Conservation (phyloP, 306 rosid genomes). For the Purshia tridentata region DNA sequence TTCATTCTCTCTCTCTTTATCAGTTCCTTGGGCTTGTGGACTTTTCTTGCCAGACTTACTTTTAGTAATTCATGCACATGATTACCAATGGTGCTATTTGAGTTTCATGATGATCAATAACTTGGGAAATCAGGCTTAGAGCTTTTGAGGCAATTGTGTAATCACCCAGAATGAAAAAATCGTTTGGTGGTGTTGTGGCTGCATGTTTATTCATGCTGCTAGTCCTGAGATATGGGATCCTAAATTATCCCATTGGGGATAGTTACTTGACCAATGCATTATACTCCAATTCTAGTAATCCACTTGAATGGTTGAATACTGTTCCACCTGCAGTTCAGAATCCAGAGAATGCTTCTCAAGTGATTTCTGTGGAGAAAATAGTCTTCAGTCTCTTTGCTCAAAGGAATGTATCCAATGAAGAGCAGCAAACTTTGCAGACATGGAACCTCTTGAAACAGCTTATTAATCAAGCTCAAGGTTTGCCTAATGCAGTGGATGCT, state of each 20-base stretch:
- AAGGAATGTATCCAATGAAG: conserved; percentile 63
- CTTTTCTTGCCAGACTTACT: neutral
- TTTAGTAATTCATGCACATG: conserved; percentile 7
- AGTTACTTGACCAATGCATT: conserved; percentile 48
- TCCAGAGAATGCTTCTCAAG: conserved; percentile 61
- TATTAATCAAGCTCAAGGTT: conserved; percentile 63
- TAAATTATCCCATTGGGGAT: conserved; percentile 56
- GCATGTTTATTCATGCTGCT: conserved; percentile 69
- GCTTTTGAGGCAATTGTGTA: conserved; percentile 28
- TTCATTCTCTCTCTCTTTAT: conserved; percentile 13
- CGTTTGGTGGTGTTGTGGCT: conserved; percentile 63
- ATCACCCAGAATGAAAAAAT: conserved; percentile 76
- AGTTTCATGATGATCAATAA: conserved; percentile 29
- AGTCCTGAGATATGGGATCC: conserved; percentile 66
- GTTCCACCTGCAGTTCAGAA: conserved; percentile 63
- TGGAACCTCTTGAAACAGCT: conserved; percentile 79
- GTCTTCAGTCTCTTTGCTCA: conserved; percentile 61
- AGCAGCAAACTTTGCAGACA: conserved; percentile 63
- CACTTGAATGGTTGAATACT: conserved; percentile 77
- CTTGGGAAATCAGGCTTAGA: conserved; percentile 32
- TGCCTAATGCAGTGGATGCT: conserved; percentile 91
- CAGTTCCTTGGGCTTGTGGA: neutral
- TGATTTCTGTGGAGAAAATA: conserved; percentile 56
- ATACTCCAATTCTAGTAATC: conserved; percentile 55
- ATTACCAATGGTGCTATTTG: conserved; percentile 22